Evolutionary conservation across 2,329 filamentous ascomycete genomes (phyloP).

Genomic region (Trichocomaceae sp.): DNA sequence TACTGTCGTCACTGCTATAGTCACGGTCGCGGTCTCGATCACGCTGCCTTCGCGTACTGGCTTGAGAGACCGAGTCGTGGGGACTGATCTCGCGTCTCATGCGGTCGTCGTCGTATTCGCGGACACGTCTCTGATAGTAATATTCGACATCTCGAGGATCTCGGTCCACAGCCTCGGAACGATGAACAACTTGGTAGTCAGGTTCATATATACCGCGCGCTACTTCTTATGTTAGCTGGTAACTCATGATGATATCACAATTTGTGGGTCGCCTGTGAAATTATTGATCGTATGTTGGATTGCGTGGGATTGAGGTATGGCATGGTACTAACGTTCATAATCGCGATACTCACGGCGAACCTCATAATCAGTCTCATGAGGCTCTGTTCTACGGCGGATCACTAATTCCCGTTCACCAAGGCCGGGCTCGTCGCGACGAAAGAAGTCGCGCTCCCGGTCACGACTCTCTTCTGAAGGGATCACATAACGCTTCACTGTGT

Average conservation of each 20-base stretch:
- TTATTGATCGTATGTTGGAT: conserved; percentile 13
- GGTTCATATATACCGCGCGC: conserved; percentile 50
- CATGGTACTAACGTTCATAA: conserved; percentile 37
- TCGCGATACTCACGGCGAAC: conserved; percentile 39
- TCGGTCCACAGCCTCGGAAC: conserved; percentile 46
- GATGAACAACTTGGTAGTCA: conserved; percentile 55
- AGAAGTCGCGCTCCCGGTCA: conserved; percentile 27
- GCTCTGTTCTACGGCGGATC: conserved; percentile 41
- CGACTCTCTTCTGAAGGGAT: conserved; percentile 38
- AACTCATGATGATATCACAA: conserved; percentile 2
- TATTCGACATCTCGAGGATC: conserved; percentile 53
- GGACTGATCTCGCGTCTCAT: conserved; percentile 44
- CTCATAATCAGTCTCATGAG: conserved; percentile 45
- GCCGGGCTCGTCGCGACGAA: conserved; percentile 26
- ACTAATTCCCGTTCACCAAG: conserved; percentile 37
- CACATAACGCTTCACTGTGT: conserved; percentile 55
- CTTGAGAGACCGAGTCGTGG: conserved; percentile 48
- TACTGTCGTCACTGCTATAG: conserved; percentile 56
- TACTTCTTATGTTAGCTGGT: conserved; percentile 31
- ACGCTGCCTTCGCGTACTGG: conserved; percentile 34
- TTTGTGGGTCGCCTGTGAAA: not conserved
- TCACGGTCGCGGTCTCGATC: conserved; percentile 32
- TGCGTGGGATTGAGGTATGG: conserved; percentile 4
- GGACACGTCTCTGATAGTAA: conserved; percentile 53
- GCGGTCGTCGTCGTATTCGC: conserved; percentile 49